A percentile compares a stretch with the other conserved stretches of the same genome.
These are phyloP conservation scores for Stemphylium beticola DNA, from an alignment of 2,329 filamentous ascomycete genomes.

Conservation along the genomic window DNA sequence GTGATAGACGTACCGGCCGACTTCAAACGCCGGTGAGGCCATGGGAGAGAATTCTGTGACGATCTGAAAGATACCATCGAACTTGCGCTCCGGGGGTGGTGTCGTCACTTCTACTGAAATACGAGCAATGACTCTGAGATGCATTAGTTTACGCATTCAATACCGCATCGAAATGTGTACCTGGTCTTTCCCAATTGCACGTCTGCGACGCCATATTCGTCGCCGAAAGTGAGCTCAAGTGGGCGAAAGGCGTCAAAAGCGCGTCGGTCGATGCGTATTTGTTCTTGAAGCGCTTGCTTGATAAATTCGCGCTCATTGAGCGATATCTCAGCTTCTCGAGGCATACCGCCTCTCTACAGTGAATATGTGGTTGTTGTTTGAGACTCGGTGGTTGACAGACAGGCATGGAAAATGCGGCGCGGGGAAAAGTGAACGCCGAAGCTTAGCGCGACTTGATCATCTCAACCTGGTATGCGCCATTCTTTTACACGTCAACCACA, in stretches of 20 bases:
- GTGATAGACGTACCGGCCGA: slow-evolving; percentile 65
- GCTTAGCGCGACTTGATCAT: slow-evolving; percentile 20
- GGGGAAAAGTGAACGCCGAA: slow-evolving; percentile 26
- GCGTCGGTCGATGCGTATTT: slow-evolving; percentile 83
- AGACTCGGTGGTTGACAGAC: slow-evolving; percentile 6
- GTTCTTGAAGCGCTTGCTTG: slow-evolving; percentile 78
- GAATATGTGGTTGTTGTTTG: slow-evolving; percentile 11
- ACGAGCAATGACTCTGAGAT: slow-evolving; percentile 75
- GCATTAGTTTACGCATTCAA: slow-evolving; percentile 20
- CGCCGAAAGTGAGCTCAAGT: slow-evolving; percentile 80
- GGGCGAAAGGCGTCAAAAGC: slow-evolving; percentile 79
- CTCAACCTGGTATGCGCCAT: slow-evolving; percentile 11
- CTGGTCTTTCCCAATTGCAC: slow-evolving; percentile 89
- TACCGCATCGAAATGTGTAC: slow-evolving; percentile 53
- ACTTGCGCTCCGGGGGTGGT: slow-evolving; percentile 85
- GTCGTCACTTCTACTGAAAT: slow-evolving; percentile 88
- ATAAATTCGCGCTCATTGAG: slow-evolving; percentile 88
- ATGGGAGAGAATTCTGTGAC: slow-evolving; percentile 90
- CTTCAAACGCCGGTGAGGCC: slow-evolving; percentile 88
- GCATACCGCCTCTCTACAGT: slow-evolving; percentile 65
- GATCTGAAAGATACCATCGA: slow-evolving; percentile 95
- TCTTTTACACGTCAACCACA: slow-evolving; percentile 13
- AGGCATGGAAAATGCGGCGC: slow-evolving; percentile 35
- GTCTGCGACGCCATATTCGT: slow-evolving; percentile 89
- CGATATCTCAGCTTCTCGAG: slow-evolving; percentile 89